Percentiles rank a stretch among this genome's conserved stretches.
Conservation (phyloP, 129 eudicot species). For the Lonicera japonica region DNA sequence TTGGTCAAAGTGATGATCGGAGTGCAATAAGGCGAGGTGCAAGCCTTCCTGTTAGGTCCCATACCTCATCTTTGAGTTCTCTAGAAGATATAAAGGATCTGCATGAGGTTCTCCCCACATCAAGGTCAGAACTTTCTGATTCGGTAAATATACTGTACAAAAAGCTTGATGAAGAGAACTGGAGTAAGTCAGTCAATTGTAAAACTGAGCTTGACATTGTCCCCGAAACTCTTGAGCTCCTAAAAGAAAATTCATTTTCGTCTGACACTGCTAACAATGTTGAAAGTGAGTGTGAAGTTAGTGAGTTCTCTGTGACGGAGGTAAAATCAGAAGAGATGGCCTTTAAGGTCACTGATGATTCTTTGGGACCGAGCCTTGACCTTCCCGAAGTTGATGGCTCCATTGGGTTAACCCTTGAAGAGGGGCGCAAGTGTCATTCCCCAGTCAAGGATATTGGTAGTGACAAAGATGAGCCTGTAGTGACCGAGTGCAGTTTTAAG, state of each 20-base stretch:
- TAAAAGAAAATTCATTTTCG: constrained; percentile 14
- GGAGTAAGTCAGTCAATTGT: constrained; percentile 26
- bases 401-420: constrained; percentile 8
- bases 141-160: constrained; percentile 51
- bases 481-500: constrained; percentile 20
- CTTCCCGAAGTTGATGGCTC: constrained; percentile 5
- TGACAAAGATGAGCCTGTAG: constrained; percentile 25
- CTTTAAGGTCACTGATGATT: constrained; percentile 8
- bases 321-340: neutral
- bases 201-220: constrained; percentile 29
- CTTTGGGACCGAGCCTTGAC: constrained; percentile 8
- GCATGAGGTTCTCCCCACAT: constrained; percentile 73
- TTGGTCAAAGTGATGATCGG: constrained; percentile 25
- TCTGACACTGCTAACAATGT: constrained; percentile 22
- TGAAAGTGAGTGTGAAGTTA: constrained; percentile 16
- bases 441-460: constrained; percentile 14
- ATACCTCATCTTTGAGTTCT: constrained; percentile 25
- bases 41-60: constrained; percentile 53
- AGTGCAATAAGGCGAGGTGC: constrained; percentile 40
- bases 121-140: constrained; percentile 48
- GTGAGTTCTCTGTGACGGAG: constrained; percentile 34
- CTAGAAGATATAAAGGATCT: constrained; percentile 71
- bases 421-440: constrained; percentile 4
- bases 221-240: constrained; percentile 24
- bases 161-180: constrained; percentile 67